These are phyloP conservation scores for Tulasnella sp. DNA, from an alignment of 768 basidiomycete species.

Conservation along the genomic window DNA sequence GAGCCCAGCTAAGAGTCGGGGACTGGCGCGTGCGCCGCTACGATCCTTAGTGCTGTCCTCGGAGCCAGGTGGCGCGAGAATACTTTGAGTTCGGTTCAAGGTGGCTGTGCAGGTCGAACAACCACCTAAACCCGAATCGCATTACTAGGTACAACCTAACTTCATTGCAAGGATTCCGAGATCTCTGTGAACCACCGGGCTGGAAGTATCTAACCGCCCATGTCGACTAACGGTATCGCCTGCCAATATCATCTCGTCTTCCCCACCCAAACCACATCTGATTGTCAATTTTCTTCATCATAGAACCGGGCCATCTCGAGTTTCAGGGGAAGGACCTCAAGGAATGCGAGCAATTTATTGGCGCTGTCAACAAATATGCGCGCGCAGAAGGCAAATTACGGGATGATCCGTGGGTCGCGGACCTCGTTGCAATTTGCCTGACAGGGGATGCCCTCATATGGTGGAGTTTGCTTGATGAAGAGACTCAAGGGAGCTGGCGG, in stretches of 20 bases:
- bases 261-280: not conserved
- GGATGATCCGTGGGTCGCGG: not conserved
- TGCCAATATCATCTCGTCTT: not conserved
- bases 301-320: not conserved
- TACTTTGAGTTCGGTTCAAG: too few relatives aligned
- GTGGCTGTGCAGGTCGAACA: too few relatives aligned
- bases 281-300: not conserved
- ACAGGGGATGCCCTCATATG: not conserved
- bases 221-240: not conserved
- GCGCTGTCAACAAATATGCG: not conserved
- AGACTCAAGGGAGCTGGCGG: not conserved
- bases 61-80: too few relatives aligned
- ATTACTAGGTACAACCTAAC: too few relatives aligned
- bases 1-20: too few relatives aligned
- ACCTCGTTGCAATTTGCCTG: not conserved
- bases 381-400: not conserved
- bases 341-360: not conserved
- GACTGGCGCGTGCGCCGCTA: too few relatives aligned
- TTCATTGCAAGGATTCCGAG: not conserved
- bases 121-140: too few relatives aligned
- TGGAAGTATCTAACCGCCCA: not conserved
- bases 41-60: too few relatives aligned
- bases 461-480: not conserved
- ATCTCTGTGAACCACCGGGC: not conserved
- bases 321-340: not conserved